phyloP scores from a whole-genome alignment of 495 filamentous ascomycete genomes.

The Penicillium antarcticum region DNA sequence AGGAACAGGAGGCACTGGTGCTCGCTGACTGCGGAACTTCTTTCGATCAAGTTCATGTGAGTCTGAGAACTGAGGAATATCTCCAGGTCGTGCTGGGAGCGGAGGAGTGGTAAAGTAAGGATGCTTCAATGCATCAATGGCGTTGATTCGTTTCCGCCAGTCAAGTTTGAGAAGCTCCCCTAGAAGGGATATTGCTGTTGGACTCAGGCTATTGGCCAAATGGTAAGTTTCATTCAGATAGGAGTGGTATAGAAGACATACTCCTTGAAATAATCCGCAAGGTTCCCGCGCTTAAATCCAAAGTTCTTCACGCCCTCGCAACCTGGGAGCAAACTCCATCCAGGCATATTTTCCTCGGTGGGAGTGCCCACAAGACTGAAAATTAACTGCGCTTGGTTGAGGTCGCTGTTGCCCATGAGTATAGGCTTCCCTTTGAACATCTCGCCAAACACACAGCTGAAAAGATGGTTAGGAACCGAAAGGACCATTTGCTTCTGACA shows the following conservation, averaged over 20 bases:
- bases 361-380: constrained; percentile 93
- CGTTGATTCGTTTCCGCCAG: constrained; percentile 84
- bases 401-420: constrained; percentile 81
- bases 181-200: constrained; percentile 72
- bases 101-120: constrained; percentile 82
- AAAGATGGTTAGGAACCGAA: constrained; percentile 2
- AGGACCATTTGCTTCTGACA: background rate
- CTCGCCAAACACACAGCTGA: constrained; percentile 92
- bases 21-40: constrained; percentile 77
- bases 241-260: constrained; percentile 29
- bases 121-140: constrained; percentile 89
- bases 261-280: constrained; percentile 70
- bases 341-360: constrained; percentile 89
- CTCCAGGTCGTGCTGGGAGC: constrained; percentile 73
- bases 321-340: constrained; percentile 77
- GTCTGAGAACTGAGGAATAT: constrained; percentile 85
- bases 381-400: constrained; percentile 85
- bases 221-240: constrained; percentile 1
- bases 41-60: constrained; percentile 93
- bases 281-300: constrained; percentile 58
- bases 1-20: constrained; percentile 79
- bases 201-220: constrained; percentile 36
- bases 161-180: constrained; percentile 83
- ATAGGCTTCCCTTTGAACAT: constrained; percentile 97
- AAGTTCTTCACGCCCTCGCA: constrained; percentile 72